Conservation (phyloP, 441 rosid species). For the Gossypium davidsonii region DNA sequence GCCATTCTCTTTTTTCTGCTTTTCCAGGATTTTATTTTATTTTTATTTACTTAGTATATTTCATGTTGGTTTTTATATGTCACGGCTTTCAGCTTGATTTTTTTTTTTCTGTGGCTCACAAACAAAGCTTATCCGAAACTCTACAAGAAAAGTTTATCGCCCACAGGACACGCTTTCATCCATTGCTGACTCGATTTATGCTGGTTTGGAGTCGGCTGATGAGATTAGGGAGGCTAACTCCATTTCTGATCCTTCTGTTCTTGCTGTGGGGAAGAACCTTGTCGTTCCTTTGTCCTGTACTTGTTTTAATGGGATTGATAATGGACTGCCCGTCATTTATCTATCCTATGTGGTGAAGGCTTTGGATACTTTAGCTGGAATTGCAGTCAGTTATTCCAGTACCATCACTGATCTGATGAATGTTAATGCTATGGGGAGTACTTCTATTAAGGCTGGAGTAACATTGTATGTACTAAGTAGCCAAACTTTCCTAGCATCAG, state of each 20-base stretch:
- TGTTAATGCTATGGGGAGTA: slow-evolving; percentile 83
- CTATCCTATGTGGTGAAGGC: slow-evolving; percentile 68
- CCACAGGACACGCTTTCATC: slow-evolving; percentile 63
- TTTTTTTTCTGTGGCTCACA: background rate
- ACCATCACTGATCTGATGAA: slow-evolving; percentile 81
- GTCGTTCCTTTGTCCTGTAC: slow-evolving; percentile 80
- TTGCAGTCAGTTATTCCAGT: slow-evolving; percentile 61
- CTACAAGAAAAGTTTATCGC: slow-evolving; percentile 15
- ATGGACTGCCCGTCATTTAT: slow-evolving; percentile 65
- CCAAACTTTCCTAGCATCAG: no score
- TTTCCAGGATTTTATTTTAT: slow-evolving; percentile 17
- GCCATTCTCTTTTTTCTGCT: slow-evolving; percentile 45
- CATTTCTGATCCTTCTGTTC: slow-evolving; percentile 47
- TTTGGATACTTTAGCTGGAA: slow-evolving; percentile 59
- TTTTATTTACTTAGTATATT: background rate
- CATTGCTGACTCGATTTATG: slow-evolving; percentile 57
- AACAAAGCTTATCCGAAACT: background rate
- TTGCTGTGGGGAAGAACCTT: slow-evolving; percentile 64
- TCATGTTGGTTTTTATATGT: background rate
- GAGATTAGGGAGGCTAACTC: slow-evolving; percentile 83
- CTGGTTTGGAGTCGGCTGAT: slow-evolving; percentile 77
- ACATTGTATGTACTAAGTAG: no score
- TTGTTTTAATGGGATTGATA: slow-evolving; percentile 81
- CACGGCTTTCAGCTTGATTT: background rate
- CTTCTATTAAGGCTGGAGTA: slow-evolving; percentile 58